Evolutionary conservation across 2,329 filamentous ascomycete species (phyloP).

Genomic region (Calonectria hongkongensis): DNA sequence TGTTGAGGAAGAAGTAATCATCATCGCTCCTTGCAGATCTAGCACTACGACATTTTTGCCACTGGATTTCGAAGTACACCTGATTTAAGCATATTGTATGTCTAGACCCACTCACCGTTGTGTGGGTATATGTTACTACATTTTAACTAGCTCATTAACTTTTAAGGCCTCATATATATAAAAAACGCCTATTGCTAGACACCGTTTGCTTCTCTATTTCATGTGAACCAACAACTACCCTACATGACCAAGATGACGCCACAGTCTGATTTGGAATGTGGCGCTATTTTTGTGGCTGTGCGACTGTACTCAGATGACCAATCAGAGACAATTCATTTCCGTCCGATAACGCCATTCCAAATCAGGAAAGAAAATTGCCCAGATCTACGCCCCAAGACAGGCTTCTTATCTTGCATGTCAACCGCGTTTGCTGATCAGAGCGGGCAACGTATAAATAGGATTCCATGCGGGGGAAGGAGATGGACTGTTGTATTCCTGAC

Average conservation of each 20-base stretch:
- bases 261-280: background rate
- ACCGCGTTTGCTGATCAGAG: background rate
- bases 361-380: slow-evolving; percentile 32
- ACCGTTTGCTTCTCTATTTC: no score
- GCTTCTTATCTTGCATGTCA: slow-evolving; percentile 31
- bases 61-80: no score
- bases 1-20: background rate
- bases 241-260: background rate
- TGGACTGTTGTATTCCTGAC: background rate
- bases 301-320: background rate
- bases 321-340: background rate
- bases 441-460: slow-evolving; percentile 8
- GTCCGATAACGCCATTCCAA: slow-evolving; percentile 32
- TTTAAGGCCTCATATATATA: no score
- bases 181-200: no score
- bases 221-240: background rate
- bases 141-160: no score
- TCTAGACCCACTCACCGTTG: no score
- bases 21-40: no score
- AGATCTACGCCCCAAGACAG: slow-evolving; percentile 28
- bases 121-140: no score
- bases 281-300: background rate
- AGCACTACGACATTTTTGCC: no score
- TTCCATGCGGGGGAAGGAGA: background rate
- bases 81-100: no score